Conservation (phyloP, 2,329 filamentous ascomycete species). For the Paracoccidioides brasiliensis region DNA sequence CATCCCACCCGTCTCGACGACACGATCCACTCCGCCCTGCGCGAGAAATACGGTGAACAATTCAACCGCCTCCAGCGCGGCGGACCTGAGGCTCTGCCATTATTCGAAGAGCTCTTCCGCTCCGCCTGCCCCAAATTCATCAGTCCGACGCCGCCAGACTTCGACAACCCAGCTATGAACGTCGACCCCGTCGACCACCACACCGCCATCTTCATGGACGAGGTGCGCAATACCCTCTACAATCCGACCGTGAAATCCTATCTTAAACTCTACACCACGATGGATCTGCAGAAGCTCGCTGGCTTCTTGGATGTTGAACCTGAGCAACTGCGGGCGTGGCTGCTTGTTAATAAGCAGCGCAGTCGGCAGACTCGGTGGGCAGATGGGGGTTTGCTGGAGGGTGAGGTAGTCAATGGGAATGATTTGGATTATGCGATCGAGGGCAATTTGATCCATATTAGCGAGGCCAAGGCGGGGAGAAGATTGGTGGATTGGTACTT, state of each 20-base stretch:
- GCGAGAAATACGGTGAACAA: slow-evolving; percentile 99
- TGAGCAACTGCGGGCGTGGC: slow-evolving; percentile 87
- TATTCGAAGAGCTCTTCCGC: slow-evolving; percentile 98
- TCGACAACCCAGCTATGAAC: slow-evolving; percentile 92
- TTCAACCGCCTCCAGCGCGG: slow-evolving; percentile 92
- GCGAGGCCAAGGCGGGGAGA: slow-evolving; percentile 93
- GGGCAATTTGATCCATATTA: slow-evolving; percentile 95
- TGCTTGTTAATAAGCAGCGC: slow-evolving; percentile 96
- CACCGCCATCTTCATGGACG: slow-evolving; percentile 95
- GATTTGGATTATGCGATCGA: slow-evolving; percentile 97
- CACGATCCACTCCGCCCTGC: slow-evolving; percentile 93
- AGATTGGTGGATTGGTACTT: slow-evolving; percentile 99
- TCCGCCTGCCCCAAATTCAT: slow-evolving; percentile 99
- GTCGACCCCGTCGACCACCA: slow-evolving; percentile 97
- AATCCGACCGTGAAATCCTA: slow-evolving; percentile 97
- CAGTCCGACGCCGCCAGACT: slow-evolving; percentile 90
- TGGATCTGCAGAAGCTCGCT: slow-evolving; percentile 96
- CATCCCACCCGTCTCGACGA: slow-evolving; percentile 94
- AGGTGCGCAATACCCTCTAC: slow-evolving; percentile 99
- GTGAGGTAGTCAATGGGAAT: slow-evolving; percentile 82
- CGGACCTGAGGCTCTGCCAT: slow-evolving; percentile 83
- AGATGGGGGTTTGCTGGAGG: slow-evolving; percentile 79
- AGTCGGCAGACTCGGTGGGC: slow-evolving; percentile 92
- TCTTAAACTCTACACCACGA: slow-evolving; percentile 96
- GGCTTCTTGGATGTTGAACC: slow-evolving; percentile 94